Conservation (phyloP, 768 basidiomycete species). For the Pulveroboletus sp. region DNA sequence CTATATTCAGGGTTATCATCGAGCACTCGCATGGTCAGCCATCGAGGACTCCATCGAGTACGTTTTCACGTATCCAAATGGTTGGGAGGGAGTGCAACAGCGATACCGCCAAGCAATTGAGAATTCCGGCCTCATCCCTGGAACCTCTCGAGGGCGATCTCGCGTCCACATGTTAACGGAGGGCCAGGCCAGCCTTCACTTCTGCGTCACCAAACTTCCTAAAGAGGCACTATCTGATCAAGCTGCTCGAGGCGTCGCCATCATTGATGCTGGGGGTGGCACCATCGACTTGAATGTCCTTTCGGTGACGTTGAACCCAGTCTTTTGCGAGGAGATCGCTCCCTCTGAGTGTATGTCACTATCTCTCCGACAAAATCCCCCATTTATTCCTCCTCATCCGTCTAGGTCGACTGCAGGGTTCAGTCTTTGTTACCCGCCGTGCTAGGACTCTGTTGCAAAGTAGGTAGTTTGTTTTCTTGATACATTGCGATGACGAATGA, state of each 20-base stretch:
- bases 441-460: constrained; percentile 35
- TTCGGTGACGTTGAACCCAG: no score
- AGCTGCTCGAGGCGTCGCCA: no score
- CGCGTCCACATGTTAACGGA: constrained; percentile 23
- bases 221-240: no score
- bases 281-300: no score
- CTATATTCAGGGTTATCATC: constrained; percentile 16
- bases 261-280: no score
- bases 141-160: constrained; percentile 2
- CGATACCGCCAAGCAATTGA: constrained; percentile 21
- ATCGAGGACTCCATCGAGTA: constrained; percentile 15
- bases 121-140: constrained; percentile 21
- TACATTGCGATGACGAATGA: not conserved
- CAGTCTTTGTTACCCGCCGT: constrained; percentile 44
- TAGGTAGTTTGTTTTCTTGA: constrained; percentile 8
- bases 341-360: no score
- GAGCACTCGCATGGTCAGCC: constrained; percentile 8
- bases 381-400: not conserved
- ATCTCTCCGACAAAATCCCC: no score
- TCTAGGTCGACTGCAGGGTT: constrained; percentile 46
- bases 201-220: no score
- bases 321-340: no score
- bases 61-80: constrained; percentile 27
- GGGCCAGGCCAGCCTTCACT: constrained; percentile 18
- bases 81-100: constrained; percentile 26